A percentile compares a stretch with the other conserved stretches of the same genome.
Evolutionary conservation across 2,329 filamentous ascomycete genomes (phyloP).

Genomic region (Boeremia lycopersici): DNA sequence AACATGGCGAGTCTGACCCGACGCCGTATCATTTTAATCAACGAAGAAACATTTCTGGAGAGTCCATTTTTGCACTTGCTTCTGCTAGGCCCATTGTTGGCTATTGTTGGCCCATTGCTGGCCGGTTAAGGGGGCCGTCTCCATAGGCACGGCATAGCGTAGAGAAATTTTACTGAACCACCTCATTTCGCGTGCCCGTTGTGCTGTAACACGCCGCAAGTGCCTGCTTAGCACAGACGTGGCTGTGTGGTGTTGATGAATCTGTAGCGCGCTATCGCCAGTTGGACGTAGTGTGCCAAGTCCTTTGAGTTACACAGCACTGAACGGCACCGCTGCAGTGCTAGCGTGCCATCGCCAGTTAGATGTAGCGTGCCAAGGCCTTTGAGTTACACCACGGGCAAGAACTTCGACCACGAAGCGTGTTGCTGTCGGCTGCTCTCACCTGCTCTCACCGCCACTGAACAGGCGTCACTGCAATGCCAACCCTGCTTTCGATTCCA

Average conservation of each 20-base stretch:
- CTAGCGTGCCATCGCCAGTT: no score
- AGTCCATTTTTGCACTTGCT: constrained; percentile 8
- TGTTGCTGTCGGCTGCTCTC: no score
- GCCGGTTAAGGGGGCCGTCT: background rate
- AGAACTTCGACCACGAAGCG: no score
- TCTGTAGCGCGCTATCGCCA: no score
- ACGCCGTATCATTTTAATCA: constrained; percentile 16
- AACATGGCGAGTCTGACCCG: constrained; percentile 6
- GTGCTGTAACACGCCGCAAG: no score
- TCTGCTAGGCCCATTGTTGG: constrained; percentile 6
- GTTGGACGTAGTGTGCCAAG: no score
- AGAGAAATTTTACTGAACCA: background rate
- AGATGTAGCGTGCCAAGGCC: no score
- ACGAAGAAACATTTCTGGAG: constrained; percentile 12
- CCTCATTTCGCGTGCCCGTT: background rate
- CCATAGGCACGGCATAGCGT: constrained; percentile 1
- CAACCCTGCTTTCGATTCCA: background rate
- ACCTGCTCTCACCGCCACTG: background rate
- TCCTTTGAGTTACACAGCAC: no score
- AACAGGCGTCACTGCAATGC: background rate
- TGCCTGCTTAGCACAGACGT: no score
- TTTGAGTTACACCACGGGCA: no score
- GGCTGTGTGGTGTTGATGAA: no score
- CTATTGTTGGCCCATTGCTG: constrained; percentile 1
- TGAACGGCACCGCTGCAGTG: no score